Evolutionary conservation across 768 basidiomycete genomes (phyloP), one percentile per base, ranked within the genome.

Genomic region (Cubamyces sp.): DNA sequence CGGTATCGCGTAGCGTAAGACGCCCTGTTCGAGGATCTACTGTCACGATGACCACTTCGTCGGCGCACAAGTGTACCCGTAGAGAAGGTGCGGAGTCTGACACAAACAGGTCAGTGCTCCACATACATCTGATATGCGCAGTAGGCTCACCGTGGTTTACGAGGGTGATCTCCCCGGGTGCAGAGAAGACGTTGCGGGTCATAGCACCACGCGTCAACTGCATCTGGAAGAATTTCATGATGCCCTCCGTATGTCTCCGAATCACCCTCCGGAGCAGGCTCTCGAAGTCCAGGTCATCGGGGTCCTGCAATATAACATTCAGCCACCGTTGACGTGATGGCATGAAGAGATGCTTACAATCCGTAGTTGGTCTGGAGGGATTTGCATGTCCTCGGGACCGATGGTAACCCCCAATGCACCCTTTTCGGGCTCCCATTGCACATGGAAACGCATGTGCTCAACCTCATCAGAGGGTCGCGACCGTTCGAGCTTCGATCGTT

Each of bases 11-110:
- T 49, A 96, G 78, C 63, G 84, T 88, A 64, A 96, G 75, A 37
- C 86, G 83, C 6, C 94, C 94, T 0, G 90, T 94, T 65, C 92
- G 81, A 4, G 87, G 75, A 66, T 96, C 94, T 42, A 96, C 84
- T 3, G 87, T 87, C 49, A 96, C 82, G 23, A 88, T 78, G 19
- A 93, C 87, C 16, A 87, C 76, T 68, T 94, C 90, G 62, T 91
- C 88, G 1, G 87, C 87, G 66, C 90, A 92, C 18, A 94, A 76
- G 66, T 86, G 84, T 12, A 90, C 79, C 26, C 82, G 87, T 47
- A 95, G 79, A 34, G 84, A 84, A 64, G 82, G 81, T 16, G 76
- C 70, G 47, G 81, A 81, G 43, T 79, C 90, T 90, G 43, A 26
- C 30, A 19, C 25, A 25, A 41, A 30, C 7, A 16, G 26, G 42